Percentiles rank a stretch among this genome's conserved stretches.
phyloP scores from a whole-genome alignment of 2,329 filamentous ascomycete genomes.

The Amauroascus niger region DNA sequence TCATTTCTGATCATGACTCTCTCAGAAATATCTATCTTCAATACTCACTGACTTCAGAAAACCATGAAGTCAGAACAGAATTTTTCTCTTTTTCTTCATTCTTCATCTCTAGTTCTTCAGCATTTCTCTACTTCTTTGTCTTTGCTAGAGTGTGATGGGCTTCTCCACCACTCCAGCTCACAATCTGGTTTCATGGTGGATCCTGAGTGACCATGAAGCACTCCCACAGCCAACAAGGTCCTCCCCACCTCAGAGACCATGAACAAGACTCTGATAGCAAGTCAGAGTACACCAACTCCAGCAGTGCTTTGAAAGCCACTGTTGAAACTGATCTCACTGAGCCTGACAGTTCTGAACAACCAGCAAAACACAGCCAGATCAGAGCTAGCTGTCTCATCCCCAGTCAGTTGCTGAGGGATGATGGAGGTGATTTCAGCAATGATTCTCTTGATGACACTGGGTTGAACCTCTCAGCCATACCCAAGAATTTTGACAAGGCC shows the following conservation, averaged over 20 bases:
- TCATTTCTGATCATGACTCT: not conserved
- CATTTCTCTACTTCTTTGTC: not conserved
- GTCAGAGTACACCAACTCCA: constrained; percentile 3
- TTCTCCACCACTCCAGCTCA: not conserved
- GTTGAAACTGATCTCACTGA: not conserved
- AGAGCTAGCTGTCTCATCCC: not conserved
- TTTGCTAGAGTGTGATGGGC: not conserved
- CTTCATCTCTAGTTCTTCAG: not conserved
- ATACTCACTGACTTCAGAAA: not conserved
- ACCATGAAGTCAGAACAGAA: not conserved
- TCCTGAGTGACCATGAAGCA: not conserved
- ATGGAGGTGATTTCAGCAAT: constrained; percentile 3
- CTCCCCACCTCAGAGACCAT: not conserved
- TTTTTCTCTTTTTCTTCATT: not conserved
- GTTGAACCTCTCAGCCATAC: not conserved
- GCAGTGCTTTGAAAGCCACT: not conserved
- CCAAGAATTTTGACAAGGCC: not conserved
- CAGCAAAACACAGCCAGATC: not conserved
- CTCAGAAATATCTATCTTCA: not conserved
- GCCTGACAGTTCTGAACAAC: not conserved
- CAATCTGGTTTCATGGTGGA: not conserved
- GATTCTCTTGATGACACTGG: not conserved
- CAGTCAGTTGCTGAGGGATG: not conserved
- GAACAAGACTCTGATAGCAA: not conserved
- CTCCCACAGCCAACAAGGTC: not conserved